Conservation (phyloP, 2,329 filamentous ascomycete species). For the Apiospora saccharicola region DNA sequence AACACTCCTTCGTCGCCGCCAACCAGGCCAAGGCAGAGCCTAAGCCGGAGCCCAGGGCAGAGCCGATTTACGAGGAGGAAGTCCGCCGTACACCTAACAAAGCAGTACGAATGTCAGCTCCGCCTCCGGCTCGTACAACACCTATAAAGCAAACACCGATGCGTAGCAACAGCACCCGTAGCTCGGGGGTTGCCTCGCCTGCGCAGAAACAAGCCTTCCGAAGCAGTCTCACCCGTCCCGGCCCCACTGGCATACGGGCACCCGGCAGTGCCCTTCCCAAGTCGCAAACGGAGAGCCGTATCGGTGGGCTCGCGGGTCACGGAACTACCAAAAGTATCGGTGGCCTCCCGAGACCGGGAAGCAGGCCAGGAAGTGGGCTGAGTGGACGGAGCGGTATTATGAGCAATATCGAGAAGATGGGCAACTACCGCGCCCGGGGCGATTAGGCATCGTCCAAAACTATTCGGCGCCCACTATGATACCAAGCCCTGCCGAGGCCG, state of each 20-base stretch:
- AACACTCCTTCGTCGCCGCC: constrained; percentile 54
- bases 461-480: constrained; percentile 13
- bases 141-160: constrained; percentile 20
- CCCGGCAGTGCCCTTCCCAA: constrained; percentile 55
- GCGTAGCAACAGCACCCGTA: constrained; percentile 5
- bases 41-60: constrained; percentile 30
- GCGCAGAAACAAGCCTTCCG: constrained; percentile 23
- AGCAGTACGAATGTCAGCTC: constrained; percentile 30
- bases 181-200: not conserved
- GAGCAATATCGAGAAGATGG: constrained; percentile 90
- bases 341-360: constrained; percentile 57
- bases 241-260: constrained; percentile 63
- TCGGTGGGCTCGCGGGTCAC: constrained; percentile 49
- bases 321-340: constrained; percentile 54
- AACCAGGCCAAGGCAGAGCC: constrained; percentile 33
- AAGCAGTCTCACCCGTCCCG: constrained; percentile 20
- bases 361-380: constrained; percentile 53
- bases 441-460: constrained; percentile 31
- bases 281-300: constrained; percentile 55
- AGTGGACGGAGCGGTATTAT: constrained; percentile 74
- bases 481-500: constrained; percentile 4
- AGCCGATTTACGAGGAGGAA: constrained; percentile 27
- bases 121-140: constrained; percentile 32
- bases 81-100: constrained; percentile 32
- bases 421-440: constrained; percentile 61